phyloP scores from a whole-genome alignment of 257 asterid species.

The Solanum corneliomulleri region DNA sequence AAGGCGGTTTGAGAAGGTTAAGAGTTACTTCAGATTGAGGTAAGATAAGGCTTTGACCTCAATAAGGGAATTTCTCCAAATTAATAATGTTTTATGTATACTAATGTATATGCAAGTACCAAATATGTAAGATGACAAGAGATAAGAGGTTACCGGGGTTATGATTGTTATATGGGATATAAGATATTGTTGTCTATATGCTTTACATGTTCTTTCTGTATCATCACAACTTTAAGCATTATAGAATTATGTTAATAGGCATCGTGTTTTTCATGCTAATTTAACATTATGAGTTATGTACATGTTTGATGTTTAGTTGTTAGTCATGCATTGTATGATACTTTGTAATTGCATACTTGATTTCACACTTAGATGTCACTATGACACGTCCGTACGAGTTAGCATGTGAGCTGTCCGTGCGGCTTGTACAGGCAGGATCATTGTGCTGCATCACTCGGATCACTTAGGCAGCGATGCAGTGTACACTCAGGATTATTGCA shows the following conservation, averaged over 20 bases:
- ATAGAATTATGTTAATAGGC: background rate
- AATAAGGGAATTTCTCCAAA: background rate
- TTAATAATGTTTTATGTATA: background rate
- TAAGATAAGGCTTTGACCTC: background rate
- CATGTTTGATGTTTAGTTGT: background rate
- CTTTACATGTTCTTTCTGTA: background rate
- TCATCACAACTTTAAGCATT: background rate
- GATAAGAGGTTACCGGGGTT: background rate
- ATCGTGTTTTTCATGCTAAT: background rate
- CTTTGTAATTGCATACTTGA: background rate
- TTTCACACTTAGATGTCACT: background rate
- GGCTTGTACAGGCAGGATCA: background rate
- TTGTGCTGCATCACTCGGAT: background rate
- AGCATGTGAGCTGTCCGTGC: background rate
- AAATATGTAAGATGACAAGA: background rate
- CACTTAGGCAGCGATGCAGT: background rate
- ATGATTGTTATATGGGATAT: background rate
- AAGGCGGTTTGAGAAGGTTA: background rate
- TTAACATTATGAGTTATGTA: background rate
- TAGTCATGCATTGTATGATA: background rate
- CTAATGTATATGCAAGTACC: background rate
- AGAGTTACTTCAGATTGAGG: background rate
- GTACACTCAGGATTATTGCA: background rate
- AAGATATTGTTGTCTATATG: background rate
- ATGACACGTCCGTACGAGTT: background rate